Percentiles rank a stretch among this genome's conserved stretches.
Conservation (phyloP, 192 early-diverging fungal genomes). For the Backusella australiensis region DNA sequence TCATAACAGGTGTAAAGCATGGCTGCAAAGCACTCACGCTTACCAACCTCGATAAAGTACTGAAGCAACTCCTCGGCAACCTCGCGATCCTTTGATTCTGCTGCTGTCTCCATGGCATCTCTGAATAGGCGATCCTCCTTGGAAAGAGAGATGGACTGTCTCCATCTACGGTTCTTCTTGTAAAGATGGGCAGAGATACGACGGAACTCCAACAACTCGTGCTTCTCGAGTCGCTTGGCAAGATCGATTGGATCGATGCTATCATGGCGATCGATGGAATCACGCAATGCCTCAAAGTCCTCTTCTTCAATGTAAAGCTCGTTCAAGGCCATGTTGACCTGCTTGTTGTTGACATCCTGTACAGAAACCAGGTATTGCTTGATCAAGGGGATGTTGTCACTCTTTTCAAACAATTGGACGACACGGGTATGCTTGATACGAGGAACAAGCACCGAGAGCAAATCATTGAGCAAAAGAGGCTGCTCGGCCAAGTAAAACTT, state of each 20-base stretch:
- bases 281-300: constrained; percentile 89
- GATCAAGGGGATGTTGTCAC: constrained; percentile 96
- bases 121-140: constrained; percentile 98
- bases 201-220: constrained; percentile 97
- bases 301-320: constrained; percentile 98
- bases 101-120: constrained; percentile 98
- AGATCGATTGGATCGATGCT: constrained; percentile 94
- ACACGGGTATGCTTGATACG: constrained; percentile 97
- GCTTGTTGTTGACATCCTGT: constrained; percentile 88
- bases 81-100: constrained; percentile 80
- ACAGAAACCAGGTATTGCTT: constrained; percentile 94
- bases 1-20: constrained; percentile 95
- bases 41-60: constrained; percentile 91
- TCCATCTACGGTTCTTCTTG: constrained; percentile 96
- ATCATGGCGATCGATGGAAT: constrained; percentile 92
- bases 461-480: constrained; percentile 92
- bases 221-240: constrained; percentile 91
- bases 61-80: constrained; percentile 93
- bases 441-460: constrained; percentile 84
- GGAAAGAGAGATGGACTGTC: constrained; percentile 90
- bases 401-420: constrained; percentile 96
- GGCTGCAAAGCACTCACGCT: constrained; percentile 94
- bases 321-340: constrained; percentile 94
- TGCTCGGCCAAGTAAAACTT: constrained; percentile 97
- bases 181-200: constrained; percentile 95